Conservation (phyloP, 176 grass and related monocot species). For the Puccinellia tenuiflora region DNA sequence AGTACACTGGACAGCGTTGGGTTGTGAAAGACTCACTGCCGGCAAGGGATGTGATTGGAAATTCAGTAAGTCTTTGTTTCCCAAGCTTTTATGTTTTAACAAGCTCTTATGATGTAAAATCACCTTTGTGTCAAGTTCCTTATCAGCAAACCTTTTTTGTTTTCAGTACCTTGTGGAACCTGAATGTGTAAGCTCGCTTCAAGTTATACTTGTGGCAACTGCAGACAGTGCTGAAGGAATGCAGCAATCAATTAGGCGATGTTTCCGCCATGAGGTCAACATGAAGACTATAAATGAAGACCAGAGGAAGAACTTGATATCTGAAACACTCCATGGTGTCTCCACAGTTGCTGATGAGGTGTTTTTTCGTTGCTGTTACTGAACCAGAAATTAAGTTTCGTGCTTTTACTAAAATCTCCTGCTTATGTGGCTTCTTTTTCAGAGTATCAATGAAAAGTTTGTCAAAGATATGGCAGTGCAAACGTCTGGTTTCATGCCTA, state of each 20-base stretch:
- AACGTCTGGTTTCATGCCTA: constrained; percentile 86
- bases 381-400: not conserved
- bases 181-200: constrained; percentile 50
- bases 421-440: constrained; percentile 36
- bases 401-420: not conserved
- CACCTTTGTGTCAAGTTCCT: constrained; percentile 3
- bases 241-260: constrained; percentile 66
- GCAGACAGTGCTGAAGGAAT: constrained; percentile 79
- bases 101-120: constrained; percentile 9
- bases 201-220: constrained; percentile 80
- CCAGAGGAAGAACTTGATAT: constrained; percentile 70
- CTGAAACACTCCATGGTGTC: constrained; percentile 53
- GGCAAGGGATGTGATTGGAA: constrained; percentile 38
- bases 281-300: constrained; percentile 82
- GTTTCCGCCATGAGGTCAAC: constrained; percentile 88
- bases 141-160: constrained; percentile 11
- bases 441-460: constrained; percentile 68
- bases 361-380: constrained; percentile 8
- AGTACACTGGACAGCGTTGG: constrained; percentile 60
- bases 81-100: not conserved
- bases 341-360: constrained; percentile 53
- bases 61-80: constrained; percentile 40
- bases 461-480: constrained; percentile 71
- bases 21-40: constrained; percentile 34
- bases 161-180: constrained; percentile 68